Base-by-base conservation (phyloP, 345 rosid genomes). In the Carallia pectinifolia region DNA sequence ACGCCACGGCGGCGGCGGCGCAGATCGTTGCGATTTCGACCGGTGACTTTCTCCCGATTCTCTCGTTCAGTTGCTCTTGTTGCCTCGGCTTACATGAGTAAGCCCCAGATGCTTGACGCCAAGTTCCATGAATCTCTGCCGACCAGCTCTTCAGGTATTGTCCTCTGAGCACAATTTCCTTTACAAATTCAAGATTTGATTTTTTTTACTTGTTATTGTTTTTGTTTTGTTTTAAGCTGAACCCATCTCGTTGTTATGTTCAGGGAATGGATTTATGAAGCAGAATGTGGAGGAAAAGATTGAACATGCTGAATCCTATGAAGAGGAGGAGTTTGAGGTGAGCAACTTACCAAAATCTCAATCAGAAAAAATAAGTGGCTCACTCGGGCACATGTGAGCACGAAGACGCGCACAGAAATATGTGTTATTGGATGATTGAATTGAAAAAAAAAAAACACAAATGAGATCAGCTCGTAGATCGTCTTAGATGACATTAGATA, bases 41-140 rank as follows among this genome's bases (percentile, higher is more conserved):
- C 96, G 39, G 78, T 84, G 63, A 81, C 93, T 6, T 92, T 85
- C 75, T 86, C 97, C 15, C 82, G 87, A 15, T 92, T 90, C 76
- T 81, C 88, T 52, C 96, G 96, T 66, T 85, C 81, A n/a, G 71
- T 85, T 19, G 90, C 92, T 33, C 76, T 64, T 53, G 66, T 78
- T 66, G 83, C 88, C 37, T 38, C 82, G 29, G 53, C 78, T 65
- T 76, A 27, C 70, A 67, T 68, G 72, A 64, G 7, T 31, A 86
- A 71, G 79, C 82, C 65, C 66, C 80, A 71, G 38, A 47, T 63
- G 67, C 71, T 36, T 8, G 75, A 68, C 48, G 48, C 66, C 44
- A 65, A 77, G 65, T 70, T 58, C 50, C 76, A 30, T 19, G 52
- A 52, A 48, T 72, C 84, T 72, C 48, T 64, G 38, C 68, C 65